Evolutionary conservation across 352 stramenopile genomes (phyloP).

Genomic region (Saprolegnia parasitica): DNA sequence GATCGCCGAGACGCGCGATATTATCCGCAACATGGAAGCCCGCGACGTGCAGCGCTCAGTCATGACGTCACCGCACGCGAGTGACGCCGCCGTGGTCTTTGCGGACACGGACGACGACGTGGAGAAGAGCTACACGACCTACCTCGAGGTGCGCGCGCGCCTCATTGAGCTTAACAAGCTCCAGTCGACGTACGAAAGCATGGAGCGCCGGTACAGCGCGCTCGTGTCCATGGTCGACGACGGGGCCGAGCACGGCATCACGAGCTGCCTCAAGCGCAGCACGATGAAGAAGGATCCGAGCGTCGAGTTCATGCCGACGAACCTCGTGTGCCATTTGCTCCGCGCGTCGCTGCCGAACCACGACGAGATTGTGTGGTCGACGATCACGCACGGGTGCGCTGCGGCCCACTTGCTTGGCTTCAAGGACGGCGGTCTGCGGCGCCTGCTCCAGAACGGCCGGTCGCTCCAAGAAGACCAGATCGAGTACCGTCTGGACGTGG

Average conservation of each 20-base stretch:
- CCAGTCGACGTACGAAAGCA: slow-evolving; percentile 55
- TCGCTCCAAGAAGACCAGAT: slow-evolving; percentile 53
- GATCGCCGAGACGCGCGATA: slow-evolving; percentile 49
- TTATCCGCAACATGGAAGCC: slow-evolving; percentile 50
- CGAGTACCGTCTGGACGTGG: slow-evolving; percentile 76
- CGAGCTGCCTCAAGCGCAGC: slow-evolving; percentile 74
- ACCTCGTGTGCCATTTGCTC: slow-evolving; percentile 78
- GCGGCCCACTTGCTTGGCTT: slow-evolving; percentile 77
- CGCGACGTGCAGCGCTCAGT: slow-evolving; percentile 7
- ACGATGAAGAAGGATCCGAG: slow-evolving; percentile 84
- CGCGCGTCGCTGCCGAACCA: slow-evolving; percentile 43
- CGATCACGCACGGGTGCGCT: slow-evolving; percentile 75
- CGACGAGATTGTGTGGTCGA: slow-evolving; percentile 33
- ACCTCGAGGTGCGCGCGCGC: slow-evolving; percentile 47
- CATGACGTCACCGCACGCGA: slow-evolving; percentile 18
- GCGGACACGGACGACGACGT: not conserved
- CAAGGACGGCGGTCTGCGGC: slow-evolving; percentile 75
- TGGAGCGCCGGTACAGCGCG: slow-evolving; percentile 62
- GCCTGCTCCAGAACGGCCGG: slow-evolving; percentile 42
- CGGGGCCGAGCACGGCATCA: slow-evolving; percentile 77
- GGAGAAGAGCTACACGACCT: slow-evolving; percentile 33
- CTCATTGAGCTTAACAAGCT: slow-evolving; percentile 61
- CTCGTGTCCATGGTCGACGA: slow-evolving; percentile 65
- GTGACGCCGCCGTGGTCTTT: not conserved
- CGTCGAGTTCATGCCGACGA: slow-evolving; percentile 82